These are phyloP conservation scores for Adenanthera pavonina DNA, from an alignment of 306 rosid genomes.

Conservation along the genomic window DNA sequence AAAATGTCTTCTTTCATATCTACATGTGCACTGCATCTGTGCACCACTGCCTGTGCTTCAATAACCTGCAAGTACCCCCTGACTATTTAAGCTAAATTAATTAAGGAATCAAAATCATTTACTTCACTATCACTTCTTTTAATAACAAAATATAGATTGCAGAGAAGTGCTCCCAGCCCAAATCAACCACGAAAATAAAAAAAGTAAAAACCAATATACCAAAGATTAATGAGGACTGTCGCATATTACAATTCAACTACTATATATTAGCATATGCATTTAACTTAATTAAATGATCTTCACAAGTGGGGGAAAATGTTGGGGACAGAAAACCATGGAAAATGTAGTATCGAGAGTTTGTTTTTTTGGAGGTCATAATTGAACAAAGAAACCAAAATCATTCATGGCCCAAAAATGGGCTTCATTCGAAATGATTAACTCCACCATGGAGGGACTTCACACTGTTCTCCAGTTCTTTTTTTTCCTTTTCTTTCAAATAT, in stretches of 20 bases:
- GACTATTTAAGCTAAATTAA: slow-evolving; percentile 30
- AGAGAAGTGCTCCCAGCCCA: neutral
- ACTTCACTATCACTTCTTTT: neutral
- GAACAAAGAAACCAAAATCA: neutral
- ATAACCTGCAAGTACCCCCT: slow-evolving; percentile 52
- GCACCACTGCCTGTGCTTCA: slow-evolving; percentile 71
- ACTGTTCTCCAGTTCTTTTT: neutral
- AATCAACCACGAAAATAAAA: slow-evolving; percentile 4
- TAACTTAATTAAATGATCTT: slow-evolving; percentile 21
- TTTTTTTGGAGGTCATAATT: neutral
- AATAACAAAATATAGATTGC: neutral
- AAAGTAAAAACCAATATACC: neutral
- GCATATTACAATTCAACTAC: slow-evolving; percentile 1
- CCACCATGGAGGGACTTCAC: slow-evolving; percentile 2
- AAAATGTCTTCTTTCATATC: slow-evolving; percentile 45
- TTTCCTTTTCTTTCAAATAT: neutral
- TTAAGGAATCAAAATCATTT: neutral
- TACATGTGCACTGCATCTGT: slow-evolving; percentile 60
- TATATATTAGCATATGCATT: neutral
- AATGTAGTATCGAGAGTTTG: neutral
- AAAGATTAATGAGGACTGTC: neutral
- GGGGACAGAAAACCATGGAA: slow-evolving; percentile 27
- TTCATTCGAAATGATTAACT: neutral
- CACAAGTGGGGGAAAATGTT: slow-evolving; percentile 1
- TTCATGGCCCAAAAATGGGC: neutral